phyloP scores from a whole-genome alignment of 331 rosid genomes.

The Pyracantha coccinea region DNA sequence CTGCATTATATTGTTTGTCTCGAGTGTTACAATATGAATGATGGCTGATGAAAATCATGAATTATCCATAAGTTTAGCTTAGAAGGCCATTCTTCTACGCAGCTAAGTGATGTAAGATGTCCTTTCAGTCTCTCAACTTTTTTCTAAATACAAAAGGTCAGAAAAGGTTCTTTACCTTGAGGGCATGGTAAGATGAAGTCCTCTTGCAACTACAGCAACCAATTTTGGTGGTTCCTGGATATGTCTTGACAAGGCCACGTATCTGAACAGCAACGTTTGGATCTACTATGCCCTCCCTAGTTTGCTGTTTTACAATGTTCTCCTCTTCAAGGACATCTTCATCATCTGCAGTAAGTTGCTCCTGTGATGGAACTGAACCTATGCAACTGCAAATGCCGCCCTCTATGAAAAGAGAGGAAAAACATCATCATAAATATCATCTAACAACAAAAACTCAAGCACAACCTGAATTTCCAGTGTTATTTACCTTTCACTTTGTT shows the following conservation, averaged over 20 bases:
- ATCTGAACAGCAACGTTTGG: constrained; percentile 72
- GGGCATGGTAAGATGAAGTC: constrained; percentile 55
- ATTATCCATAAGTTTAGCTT: neutral
- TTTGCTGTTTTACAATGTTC: constrained; percentile 51
- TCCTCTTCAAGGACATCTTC: constrained; percentile 91
- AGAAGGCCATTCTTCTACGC: neutral
- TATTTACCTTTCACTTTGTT: constrained; percentile 62
- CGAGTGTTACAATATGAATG: neutral
- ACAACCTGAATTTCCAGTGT: constrained; percentile 2
- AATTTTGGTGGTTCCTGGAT: constrained; percentile 43
- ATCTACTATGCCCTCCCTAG: constrained; percentile 34
- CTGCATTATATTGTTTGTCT: neutral
- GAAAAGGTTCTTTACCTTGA: constrained; percentile 57
- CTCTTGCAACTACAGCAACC: constrained; percentile 64
- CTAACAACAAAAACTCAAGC: constrained; percentile 3
- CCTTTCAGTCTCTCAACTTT: neutral
- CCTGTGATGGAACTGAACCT: constrained; percentile 42
- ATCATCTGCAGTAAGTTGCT: constrained; percentile 56
- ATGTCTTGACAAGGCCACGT: constrained; percentile 72
- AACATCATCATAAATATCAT: neutral
- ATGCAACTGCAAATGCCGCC: constrained; percentile 77
- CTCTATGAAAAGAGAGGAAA: constrained; percentile 30
- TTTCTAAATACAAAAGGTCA: neutral
- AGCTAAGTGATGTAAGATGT: neutral
- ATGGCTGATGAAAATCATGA: neutral